Percentiles rank a stretch among this genome's conserved stretches.
Conservation (phyloP, 345 rosid species). For the Carallia pectinifolia region DNA sequence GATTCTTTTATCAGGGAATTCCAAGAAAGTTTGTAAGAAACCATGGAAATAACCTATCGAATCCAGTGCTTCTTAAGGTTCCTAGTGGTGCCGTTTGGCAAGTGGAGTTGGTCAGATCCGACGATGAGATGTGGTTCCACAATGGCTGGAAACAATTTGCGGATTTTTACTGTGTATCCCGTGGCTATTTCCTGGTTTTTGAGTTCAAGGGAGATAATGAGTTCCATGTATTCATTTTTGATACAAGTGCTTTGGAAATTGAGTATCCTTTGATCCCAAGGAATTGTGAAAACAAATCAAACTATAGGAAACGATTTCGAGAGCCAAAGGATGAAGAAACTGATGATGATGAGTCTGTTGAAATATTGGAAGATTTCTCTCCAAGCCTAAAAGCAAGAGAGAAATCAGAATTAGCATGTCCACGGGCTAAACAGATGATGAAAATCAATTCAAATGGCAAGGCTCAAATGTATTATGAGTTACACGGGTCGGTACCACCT, state of each 20-base stretch:
- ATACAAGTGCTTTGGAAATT: neutral
- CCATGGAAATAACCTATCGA: neutral
- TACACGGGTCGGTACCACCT: neutral
- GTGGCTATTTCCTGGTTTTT: neutral
- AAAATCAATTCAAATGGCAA: neutral
- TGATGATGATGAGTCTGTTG: neutral
- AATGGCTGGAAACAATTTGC: neutral
- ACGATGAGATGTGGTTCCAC: neutral
- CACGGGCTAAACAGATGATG: neutral
- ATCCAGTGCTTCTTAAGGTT: neutral
- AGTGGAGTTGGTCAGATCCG: neutral
- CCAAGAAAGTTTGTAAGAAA: slow-evolving; percentile 1
- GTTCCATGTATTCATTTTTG: neutral
- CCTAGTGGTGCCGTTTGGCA: neutral
- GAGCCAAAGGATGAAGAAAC: neutral
- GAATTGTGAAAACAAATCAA: neutral
- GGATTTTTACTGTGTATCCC: neutral
- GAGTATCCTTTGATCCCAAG: too few relatives aligned
- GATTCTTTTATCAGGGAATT: neutral
- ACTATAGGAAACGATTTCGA: neutral
- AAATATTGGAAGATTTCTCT: neutral
- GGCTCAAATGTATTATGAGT: neutral
- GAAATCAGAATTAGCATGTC: neutral
- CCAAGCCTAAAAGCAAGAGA: neutral
- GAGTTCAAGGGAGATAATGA: neutral